Evolutionary conservation across 306 rosid genomes (phyloP).

Genomic region (Myrica gale): DNA sequence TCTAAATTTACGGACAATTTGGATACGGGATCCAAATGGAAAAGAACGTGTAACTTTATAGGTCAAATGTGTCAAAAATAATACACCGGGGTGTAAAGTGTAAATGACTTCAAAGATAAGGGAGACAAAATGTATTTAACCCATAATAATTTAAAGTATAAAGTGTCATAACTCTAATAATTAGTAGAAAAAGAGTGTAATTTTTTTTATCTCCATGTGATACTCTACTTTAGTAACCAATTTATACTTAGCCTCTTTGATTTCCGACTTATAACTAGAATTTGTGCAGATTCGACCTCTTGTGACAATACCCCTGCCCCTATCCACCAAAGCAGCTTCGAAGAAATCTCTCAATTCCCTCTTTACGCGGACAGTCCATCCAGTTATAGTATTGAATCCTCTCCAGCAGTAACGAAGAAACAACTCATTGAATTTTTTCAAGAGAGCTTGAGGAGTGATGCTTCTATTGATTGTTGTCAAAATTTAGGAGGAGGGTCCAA

Average conservation of each 20-base stretch:
- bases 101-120: no score
- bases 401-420: conserved; percentile 27
- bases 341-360: neutral
- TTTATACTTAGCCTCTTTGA: neutral
- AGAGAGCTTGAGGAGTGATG: conserved; percentile 27
- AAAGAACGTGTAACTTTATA: no score
- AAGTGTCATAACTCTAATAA: no score
- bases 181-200: no score
- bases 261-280: neutral
- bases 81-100: no score
- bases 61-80: no score
- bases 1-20: no score
- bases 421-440: conserved; percentile 46
- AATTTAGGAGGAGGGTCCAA: conserved; percentile 2
- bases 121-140: no score
- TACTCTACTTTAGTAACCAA: neutral
- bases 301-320: conserved; percentile 7
- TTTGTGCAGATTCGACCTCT: conserved; percentile 39
- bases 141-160: no score
- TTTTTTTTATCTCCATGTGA: no score
- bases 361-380: neutral
- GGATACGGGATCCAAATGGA: no score
- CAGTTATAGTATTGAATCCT: conserved; percentile 2
- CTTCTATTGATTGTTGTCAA: conserved; percentile 14
- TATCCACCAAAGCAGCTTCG: conserved; percentile 2